Evolutionary conservation across 176 grass and related monocot genomes (phyloP), one percentile per base, ranked within the genome.

Genomic region (Oryza meyeriana): DNA sequence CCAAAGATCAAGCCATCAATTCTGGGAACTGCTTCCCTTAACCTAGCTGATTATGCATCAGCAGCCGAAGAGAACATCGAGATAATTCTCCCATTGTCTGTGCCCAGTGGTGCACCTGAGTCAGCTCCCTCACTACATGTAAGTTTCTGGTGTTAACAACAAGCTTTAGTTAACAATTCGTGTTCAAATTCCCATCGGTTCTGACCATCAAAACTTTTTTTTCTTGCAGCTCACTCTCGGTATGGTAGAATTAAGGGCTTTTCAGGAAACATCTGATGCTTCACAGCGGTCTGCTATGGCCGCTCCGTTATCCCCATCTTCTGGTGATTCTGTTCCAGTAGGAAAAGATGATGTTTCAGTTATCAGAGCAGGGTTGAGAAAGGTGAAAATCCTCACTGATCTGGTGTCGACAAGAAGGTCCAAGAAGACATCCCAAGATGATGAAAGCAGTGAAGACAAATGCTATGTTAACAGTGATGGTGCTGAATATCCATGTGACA

Each of bases 281-380:
- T 87, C 87, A 72, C 88, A 89, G 11, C 79, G 68, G 40, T 22
- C 88, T 41, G 69, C 42, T 39, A 55, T 83, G 70, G 68, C 79
- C 50, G 28, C 68, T 79, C 79, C 89, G 17, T 86, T 91, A 32
- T 93, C 89, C 44, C 96, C 96, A 78, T 89, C 87, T 17, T 91
- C 89, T 72, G 84, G 87, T 36, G 91, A 89, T 83, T 87, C 68
- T 71, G 34, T 84, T 38, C 59, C 87, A 47, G 62, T 72, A 70
- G 93, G 87, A 78, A 99, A 94, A 83, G 93, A 99, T 74, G 97
- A 99, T 42, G 85, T 86, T 59, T 96, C 97, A 8, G 89, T 90
- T 88, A 85, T 99, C 47, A 99, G 88, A 90, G 97, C 91, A 18
- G 97, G 97, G 77, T 72, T 95, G 83, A 94, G 91, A 80, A 99